Evolutionary conservation across 1,139 yeast species (phyloP).

Genomic region (Diutina sp.): DNA sequence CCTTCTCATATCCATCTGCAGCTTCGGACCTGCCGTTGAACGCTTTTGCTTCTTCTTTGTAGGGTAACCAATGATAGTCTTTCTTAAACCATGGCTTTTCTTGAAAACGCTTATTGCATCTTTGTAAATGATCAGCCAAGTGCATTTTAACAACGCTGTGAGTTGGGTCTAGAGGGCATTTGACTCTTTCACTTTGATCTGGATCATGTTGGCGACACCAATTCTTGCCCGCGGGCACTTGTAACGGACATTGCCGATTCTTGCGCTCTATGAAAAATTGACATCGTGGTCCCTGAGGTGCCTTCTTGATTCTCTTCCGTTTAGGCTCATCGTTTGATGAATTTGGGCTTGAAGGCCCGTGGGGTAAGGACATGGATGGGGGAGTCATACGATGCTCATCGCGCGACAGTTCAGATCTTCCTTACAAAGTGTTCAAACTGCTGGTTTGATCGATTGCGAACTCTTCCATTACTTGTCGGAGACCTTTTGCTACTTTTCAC

Average conservation of each 20-base stretch:
- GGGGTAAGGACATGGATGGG: background rate
- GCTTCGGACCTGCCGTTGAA: background rate
- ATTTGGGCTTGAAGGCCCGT: background rate
- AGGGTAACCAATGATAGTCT: conserved; percentile 20
- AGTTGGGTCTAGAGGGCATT: conserved; percentile 67
- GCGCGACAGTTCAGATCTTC: background rate
- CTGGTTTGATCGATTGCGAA: background rate
- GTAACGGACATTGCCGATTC: conserved; percentile 48
- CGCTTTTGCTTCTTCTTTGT: background rate
- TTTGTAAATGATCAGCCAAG: conserved; percentile 41
- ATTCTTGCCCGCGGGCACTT: conserved; percentile 32
- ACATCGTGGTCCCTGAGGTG: conserved; percentile 20
- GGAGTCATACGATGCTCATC: background rate
- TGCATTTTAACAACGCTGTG: conserved; percentile 62
- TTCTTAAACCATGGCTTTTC: conserved; percentile 30
- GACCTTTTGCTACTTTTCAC: no score
- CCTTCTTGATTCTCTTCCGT: conserved; percentile 1
- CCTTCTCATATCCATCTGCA: background rate
- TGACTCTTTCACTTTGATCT: conserved; percentile 31
- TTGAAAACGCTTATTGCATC: conserved; percentile 40
- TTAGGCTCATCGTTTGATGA: background rate
- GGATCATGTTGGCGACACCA: conserved; percentile 52
- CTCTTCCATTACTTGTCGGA: background rate
- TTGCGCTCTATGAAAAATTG: conserved; percentile 33
- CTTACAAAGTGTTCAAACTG: background rate